Conservation (phyloP, 306 rosid genomes). For the Sicyos edulis region DNA sequence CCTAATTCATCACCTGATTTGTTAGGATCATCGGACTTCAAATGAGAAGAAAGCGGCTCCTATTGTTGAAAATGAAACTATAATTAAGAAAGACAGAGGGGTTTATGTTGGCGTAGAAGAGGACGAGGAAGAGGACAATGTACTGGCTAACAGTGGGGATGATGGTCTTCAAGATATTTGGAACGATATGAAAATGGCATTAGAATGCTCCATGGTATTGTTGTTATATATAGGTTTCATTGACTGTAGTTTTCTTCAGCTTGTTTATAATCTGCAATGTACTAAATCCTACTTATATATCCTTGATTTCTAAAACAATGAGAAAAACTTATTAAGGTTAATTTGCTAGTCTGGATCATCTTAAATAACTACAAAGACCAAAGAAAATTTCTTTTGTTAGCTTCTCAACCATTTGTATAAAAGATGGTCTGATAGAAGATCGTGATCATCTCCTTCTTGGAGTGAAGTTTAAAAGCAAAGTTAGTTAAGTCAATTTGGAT, state of each 20-base stretch:
- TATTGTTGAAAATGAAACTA: constrained; percentile 21
- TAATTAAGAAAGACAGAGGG: constrained; percentile 39
- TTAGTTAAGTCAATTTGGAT: too few relatives aligned
- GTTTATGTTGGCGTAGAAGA: constrained; percentile 59
- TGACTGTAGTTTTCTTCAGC: constrained; percentile 1
- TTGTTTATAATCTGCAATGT: neutral
- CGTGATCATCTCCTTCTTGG: too few relatives aligned
- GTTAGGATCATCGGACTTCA: constrained; percentile 32
- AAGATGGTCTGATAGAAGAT: too few relatives aligned
- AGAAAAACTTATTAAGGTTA: neutral
- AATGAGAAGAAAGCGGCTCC: constrained; percentile 20
- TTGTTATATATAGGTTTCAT: neutral
- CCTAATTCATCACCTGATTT: constrained; percentile 26
- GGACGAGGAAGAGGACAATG: constrained; percentile 24
- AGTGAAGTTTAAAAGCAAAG: too few relatives aligned
- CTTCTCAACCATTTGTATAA: too few relatives aligned
- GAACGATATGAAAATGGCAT: constrained; percentile 77
- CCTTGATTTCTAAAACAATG: neutral
- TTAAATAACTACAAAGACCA: too few relatives aligned
- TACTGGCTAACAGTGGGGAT: constrained; percentile 28
- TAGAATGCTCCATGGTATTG: constrained; percentile 68
- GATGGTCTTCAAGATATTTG: constrained; percentile 73
- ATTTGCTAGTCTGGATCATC: neutral
- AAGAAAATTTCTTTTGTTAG: too few relatives aligned
- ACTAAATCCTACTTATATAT: neutral